Evolutionary conservation across 352 stramenopile genomes (phyloP), one percentile per base, ranked within the genome.

Genomic region (Globisporangium acanthophoron): DNA sequence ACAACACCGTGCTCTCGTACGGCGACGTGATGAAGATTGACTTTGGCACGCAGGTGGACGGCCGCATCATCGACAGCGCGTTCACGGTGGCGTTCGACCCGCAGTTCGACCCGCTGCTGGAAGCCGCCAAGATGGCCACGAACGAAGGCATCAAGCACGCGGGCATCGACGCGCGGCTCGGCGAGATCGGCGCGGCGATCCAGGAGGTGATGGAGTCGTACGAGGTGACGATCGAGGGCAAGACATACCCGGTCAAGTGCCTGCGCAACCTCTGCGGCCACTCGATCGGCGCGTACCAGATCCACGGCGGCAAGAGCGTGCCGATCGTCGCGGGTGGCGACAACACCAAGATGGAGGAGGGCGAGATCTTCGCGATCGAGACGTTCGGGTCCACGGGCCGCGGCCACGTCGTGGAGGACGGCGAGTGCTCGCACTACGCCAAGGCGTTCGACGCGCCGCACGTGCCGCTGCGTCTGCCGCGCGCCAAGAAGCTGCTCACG

Each of bases 11-110:
- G 18, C 64, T 96, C 15, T 67, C 78, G 40, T 97, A 98, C 58
- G 94, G 96, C 45, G 96, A 99, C 70, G 96, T 99, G 1, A 99
- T 99, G 95, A 99, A 98, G 70, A 70, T 98, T 13, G 95, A 98
- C 67, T 98, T 98, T 80, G 95, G 95, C 33, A 97, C 90, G 2
- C 93, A 98, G 64, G 92, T 98, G 50, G 91, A 98, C 67, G 92
- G 92, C 40, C 71, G 90, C 40, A 98, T 98, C 67, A 98, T 98
- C 65, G 95, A 98, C 69, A 94, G 84, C 69, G 95, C 95, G 5
- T 98, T 88, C 76, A 98, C 95, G 8, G 91, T 98, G 6, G 65
- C 70, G 15, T 98, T 98, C 64, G 92, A 98, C 74, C 85, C 87
- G 3, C 76, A 93, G 67, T 99, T 97, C 67, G 97, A 99, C 66